These are phyloP conservation scores for Penicillium oxalicum DNA, from an alignment of 2,329 filamentous ascomycete species.

Conservation along the genomic window DNA sequence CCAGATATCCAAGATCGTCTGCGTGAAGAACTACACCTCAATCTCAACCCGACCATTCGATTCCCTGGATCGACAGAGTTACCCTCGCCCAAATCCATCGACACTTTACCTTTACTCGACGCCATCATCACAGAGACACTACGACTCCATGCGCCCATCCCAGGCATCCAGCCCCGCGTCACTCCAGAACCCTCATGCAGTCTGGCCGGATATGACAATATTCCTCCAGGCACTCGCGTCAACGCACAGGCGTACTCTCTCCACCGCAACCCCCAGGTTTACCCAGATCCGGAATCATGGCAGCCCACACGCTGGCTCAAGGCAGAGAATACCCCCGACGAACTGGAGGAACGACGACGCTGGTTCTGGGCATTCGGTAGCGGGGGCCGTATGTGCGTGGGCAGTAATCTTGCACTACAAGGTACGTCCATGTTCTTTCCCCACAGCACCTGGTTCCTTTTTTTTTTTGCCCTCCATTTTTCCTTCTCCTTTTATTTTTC, in stretches of 20 bases:
- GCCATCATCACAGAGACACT: constrained; percentile 57
- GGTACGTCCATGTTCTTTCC: constrained; percentile 22
- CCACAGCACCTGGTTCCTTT: no score
- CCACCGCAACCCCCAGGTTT: constrained; percentile 46
- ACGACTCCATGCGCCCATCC: constrained; percentile 56
- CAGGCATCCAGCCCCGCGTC: constrained; percentile 56
- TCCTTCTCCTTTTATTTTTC: no score
- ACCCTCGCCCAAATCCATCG: constrained; percentile 39
- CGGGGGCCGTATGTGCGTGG: constrained; percentile 47
- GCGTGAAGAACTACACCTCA: constrained; percentile 31
- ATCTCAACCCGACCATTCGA: constrained; percentile 28
- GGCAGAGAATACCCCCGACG: constrained; percentile 26
- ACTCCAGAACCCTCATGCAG: constrained; percentile 37
- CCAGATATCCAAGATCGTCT: constrained; percentile 33
- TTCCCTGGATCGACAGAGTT: constrained; percentile 24
- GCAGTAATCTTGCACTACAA: constrained; percentile 45
- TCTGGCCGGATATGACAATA: constrained; percentile 36
- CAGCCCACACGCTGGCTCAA: constrained; percentile 47
- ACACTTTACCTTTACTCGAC: constrained; percentile 51
- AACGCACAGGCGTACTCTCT: constrained; percentile 48
- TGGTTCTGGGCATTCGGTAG: constrained; percentile 51
- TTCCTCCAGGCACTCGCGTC: constrained; percentile 41
- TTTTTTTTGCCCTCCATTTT: no score
- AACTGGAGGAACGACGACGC: constrained; percentile 40
- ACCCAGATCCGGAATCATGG: constrained; percentile 45